Base-by-base conservation (phyloP, 345 rosid species). In the Eucalyptus marginata region DNA sequence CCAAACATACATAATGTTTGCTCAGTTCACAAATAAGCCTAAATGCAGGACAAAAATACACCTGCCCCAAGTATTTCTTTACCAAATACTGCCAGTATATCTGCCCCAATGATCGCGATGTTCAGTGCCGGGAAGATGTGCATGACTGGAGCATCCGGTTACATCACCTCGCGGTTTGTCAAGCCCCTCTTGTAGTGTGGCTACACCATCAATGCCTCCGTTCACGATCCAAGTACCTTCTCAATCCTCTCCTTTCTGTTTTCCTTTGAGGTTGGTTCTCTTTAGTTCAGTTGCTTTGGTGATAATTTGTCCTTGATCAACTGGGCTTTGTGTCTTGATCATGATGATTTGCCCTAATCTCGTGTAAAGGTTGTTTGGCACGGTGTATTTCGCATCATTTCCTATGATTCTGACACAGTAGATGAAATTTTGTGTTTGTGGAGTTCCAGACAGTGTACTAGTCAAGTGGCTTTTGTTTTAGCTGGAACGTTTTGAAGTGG, bases 81-180 rank as follows among this genome's bases (percentile, higher is more conserved):
- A 68, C 6, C 79, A 31, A 3, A 31, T 40, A 68, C 79, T 4
- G 22, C 79, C 79, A 16, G 79, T 68, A 68, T 16, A 68, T 15
- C 79, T 16, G 52, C 18, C 79, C 80, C 80, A 68, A 33, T 94
- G 97, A 94, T 92, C 91, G 54, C 89, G 87, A 92, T 10, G 25
- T 3, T 89, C 89, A 96, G 87, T 89, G 86, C 86, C 1, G 96
- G 96, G 29, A 93, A 96, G 91, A 97, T 94, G 40, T 94, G 97
- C 88, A 97, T 96, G 12, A 96, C 99, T 49, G 99, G 98, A 87
- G 97, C 97, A 46, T 96, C 97, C 15, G 96, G 99, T 88, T 96
- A 95, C 95, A 95, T 96, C 47, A 96, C 99, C 68, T 94, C 96
- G 24, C 92, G 98, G 96, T 91, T 96, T n/a, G 99, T 96, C 50